Percentiles rank a stretch among this genome's conserved stretches.
Conservation (phyloP, 768 basidiomycete species). For the Collybia mongolica region DNA sequence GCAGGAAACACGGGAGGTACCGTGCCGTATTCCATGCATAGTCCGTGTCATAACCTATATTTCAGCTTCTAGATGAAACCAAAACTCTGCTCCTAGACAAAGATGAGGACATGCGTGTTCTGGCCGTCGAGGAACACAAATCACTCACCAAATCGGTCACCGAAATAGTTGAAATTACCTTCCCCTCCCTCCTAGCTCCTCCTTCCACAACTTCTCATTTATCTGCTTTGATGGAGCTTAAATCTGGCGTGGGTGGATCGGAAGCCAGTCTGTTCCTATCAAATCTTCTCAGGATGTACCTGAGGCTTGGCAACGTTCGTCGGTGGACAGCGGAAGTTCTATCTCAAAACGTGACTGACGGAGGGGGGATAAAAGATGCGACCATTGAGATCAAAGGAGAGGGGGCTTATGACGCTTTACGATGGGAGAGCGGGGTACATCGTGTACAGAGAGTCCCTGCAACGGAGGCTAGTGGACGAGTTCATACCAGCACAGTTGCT, state of each 20-base stretch:
- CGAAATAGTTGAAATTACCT: slow-evolving; percentile 37
- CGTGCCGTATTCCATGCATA: slow-evolving; percentile 15
- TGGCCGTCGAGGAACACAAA: slow-evolving; percentile 69
- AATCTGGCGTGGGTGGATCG: slow-evolving; percentile 89
- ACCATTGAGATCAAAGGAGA: slow-evolving; percentile 76
- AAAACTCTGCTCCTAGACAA: slow-evolving; percentile 63
- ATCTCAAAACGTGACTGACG: slow-evolving; percentile 53
- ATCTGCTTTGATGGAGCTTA: slow-evolving; percentile 86
- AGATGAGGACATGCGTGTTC: slow-evolving; percentile 70
- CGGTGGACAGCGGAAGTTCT: slow-evolving; percentile 64
- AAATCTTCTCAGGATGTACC: slow-evolving; percentile 83
- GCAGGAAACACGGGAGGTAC: slow-evolving; percentile 54
- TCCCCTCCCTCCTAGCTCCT: slow-evolving; percentile 76
- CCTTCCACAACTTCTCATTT: slow-evolving; percentile 62
- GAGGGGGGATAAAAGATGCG: slow-evolving; percentile 75
- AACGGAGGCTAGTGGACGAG: slow-evolving; percentile 84
- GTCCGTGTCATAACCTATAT: slow-evolving; percentile 11
- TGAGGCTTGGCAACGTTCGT: slow-evolving; percentile 54
- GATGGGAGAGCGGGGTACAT: slow-evolving; percentile 96
- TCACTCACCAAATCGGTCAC: slow-evolving; percentile 37
- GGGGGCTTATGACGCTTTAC: slow-evolving; percentile 74
- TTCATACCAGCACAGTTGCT: slow-evolving; percentile 91
- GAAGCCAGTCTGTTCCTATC: slow-evolving; percentile 82
- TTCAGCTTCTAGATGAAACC: slow-evolving; percentile 69
- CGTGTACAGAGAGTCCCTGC: slow-evolving; percentile 92